phyloP scores from a whole-genome alignment of 768 basidiomycete species.

The Leccinum broughii region DNA sequence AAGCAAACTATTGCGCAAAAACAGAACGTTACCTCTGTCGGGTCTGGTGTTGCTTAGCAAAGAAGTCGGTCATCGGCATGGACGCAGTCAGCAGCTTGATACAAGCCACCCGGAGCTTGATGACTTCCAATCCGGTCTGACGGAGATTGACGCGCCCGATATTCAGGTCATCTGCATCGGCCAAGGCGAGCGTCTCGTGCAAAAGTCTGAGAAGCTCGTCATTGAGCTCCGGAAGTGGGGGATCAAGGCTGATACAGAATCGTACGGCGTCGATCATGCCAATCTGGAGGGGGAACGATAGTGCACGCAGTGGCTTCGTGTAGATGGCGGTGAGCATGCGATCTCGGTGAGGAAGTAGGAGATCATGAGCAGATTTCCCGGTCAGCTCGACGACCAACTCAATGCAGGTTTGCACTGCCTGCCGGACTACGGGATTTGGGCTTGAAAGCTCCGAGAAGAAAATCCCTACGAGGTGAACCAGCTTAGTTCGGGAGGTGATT shows the following conservation, averaged over 20 bases:
- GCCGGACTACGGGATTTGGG: constrained; percentile 81
- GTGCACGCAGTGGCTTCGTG: constrained; percentile 93
- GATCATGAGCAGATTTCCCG: constrained; percentile 67
- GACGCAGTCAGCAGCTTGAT: constrained; percentile 92
- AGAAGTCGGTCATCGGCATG: constrained; percentile 94
- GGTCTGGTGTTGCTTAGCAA: constrained; percentile 78
- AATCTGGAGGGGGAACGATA: constrained; percentile 94
- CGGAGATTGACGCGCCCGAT: constrained; percentile 74
- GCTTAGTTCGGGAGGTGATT: constrained; percentile 48
- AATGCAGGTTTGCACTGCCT: constrained; percentile 81
- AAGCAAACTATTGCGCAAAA: neutral
- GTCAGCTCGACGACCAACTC: constrained; percentile 73
- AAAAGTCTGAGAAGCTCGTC: constrained; percentile 90
- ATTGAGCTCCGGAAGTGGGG: constrained; percentile 87
- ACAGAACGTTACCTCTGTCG: constrained; percentile 67
- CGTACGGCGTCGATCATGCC: constrained; percentile 97
- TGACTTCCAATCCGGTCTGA: constrained; percentile 78
- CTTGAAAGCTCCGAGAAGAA: constrained; percentile 89
- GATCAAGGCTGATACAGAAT: constrained; percentile 86
- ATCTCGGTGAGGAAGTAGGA: constrained; percentile 84
- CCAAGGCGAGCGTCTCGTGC: constrained; percentile 91
- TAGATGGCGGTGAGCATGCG: constrained; percentile 88
- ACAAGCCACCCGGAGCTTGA: constrained; percentile 90
- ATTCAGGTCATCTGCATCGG: constrained; percentile 91
- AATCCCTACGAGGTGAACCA: constrained; percentile 73